These are phyloP conservation scores for Themeda triandra DNA, from an alignment of 176 grass and related monocot genomes.

Conservation along the genomic window DNA sequence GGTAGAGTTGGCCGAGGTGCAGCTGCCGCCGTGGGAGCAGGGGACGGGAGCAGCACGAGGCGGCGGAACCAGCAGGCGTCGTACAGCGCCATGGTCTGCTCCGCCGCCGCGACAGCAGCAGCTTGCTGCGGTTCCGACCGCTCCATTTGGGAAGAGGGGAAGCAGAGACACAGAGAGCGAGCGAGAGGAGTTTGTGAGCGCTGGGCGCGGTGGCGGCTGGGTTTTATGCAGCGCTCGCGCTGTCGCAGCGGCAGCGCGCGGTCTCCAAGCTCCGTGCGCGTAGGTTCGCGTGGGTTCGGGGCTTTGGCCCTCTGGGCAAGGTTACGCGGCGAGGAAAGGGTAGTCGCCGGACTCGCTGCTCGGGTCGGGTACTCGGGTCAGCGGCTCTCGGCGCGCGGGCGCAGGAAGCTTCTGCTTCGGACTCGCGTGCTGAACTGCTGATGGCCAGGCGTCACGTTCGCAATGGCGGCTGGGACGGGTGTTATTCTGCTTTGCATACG, in stretches of 20 bases:
- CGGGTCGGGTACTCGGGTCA: background rate
- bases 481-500: background rate
- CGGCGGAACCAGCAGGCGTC: slow-evolving; percentile 66
- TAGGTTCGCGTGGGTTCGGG: background rate
- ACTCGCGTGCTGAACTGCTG: no score
- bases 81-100: slow-evolving; percentile 43
- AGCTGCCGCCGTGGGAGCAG: background rate
- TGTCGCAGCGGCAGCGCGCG: background rate
- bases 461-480: background rate
- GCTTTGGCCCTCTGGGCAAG: background rate
- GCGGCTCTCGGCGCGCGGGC: background rate
- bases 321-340: background rate
- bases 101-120: background rate
- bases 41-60: slow-evolving; percentile 41
- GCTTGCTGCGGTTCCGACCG: background rate
- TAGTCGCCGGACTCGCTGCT: background rate
- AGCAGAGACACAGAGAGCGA: no score
- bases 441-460: background rate
- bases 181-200: background rate
- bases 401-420: background rate
- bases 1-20: background rate
- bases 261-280: background rate
- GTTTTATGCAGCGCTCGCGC: background rate
- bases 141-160: slow-evolving; percentile 12
- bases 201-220: background rate